phyloP scores from a whole-genome alignment of 2,329 filamentous ascomycete species.

The Phialocephala subalpina region DNA sequence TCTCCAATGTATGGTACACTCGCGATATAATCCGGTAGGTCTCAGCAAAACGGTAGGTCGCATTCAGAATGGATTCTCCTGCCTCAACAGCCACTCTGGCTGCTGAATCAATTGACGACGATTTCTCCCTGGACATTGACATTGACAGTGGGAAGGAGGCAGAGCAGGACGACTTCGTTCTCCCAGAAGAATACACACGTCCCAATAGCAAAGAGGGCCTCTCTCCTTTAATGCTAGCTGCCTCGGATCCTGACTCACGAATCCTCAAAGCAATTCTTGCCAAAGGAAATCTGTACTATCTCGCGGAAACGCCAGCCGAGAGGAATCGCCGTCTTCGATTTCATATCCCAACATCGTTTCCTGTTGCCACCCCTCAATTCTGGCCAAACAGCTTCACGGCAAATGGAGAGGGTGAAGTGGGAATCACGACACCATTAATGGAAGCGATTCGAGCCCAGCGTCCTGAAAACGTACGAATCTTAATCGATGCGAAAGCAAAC shows the following conservation, averaged over 20 bases:
- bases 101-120: slow-evolving; percentile 20
- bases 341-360: not conserved
- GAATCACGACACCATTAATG: slow-evolving; percentile 31
- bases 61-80: slow-evolving; percentile 1
- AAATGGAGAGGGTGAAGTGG: not conserved
- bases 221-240: slow-evolving; percentile 30
- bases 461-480: slow-evolving; percentile 24
- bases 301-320: not conserved
- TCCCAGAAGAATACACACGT: slow-evolving; percentile 11
- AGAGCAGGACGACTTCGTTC: slow-evolving; percentile 13
- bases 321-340: not conserved
- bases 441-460: slow-evolving; percentile 29
- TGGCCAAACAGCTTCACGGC: slow-evolving; percentile 10
- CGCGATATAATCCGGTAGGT: not conserved
- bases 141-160: not conserved
- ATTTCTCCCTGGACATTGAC: slow-evolving; percentile 5
- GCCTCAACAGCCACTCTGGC: slow-evolving; percentile 22
- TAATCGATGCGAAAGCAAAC: slow-evolving; percentile 21
- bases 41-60: not conserved
- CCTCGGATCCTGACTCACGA: slow-evolving; percentile 19
- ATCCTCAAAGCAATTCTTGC: slow-evolving; percentile 26
- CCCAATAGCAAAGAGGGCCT: slow-evolving; percentile 8
- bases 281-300: slow-evolving; percentile 10
- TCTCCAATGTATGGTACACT: not conserved
- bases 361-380: slow-evolving; percentile 6